A percentile compares a stretch with the other conserved stretches of the same genome.
Conservation (phyloP, 2,329 filamentous ascomycete genomes). For the Escovopsis sp. region DNA sequence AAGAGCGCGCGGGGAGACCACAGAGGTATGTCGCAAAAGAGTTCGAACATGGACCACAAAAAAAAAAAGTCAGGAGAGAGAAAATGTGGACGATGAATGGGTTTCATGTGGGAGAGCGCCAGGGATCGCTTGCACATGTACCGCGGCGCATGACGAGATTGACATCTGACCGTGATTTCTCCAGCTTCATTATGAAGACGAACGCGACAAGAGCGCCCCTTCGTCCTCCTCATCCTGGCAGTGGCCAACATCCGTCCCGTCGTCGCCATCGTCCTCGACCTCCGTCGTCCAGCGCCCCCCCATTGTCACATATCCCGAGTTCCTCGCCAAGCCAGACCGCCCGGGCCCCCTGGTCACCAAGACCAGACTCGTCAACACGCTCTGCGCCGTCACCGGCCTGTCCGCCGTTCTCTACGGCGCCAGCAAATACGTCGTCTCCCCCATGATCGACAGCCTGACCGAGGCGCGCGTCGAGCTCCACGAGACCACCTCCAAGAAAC, state of each 20-base stretch:
- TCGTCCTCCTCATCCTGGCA: background rate
- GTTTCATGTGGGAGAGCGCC: no score
- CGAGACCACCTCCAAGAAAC: conserved; percentile 29
- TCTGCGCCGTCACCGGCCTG: conserved; percentile 41
- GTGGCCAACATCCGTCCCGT: conserved; percentile 2
- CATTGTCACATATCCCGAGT: conserved; percentile 57
- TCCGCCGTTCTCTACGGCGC: conserved; percentile 55
- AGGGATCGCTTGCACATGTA: no score
- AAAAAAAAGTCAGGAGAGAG: no score
- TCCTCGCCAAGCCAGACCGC: conserved; percentile 40
- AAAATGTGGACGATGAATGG: no score
- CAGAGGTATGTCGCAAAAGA: no score
- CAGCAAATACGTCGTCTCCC: conserved; percentile 52
- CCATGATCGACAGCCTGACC: conserved; percentile 38
- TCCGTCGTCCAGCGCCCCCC: conserved; percentile 26
- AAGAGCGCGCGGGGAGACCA: background rate
- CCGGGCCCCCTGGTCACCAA: conserved; percentile 49
- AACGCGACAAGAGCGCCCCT: conserved; percentile 2
- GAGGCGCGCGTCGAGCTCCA: conserved; percentile 38
- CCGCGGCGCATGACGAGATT: no score
- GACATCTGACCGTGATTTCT: background rate
- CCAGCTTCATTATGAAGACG: background rate
- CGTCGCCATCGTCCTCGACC: conserved; percentile 9
- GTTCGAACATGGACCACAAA: no score
- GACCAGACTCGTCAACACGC: conserved; percentile 39